Percentiles rank a stretch among this genome's conserved stretches.
phyloP scores from a whole-genome alignment of 2,329 filamentous ascomycete genomes.

The Penicillium sp. region DNA sequence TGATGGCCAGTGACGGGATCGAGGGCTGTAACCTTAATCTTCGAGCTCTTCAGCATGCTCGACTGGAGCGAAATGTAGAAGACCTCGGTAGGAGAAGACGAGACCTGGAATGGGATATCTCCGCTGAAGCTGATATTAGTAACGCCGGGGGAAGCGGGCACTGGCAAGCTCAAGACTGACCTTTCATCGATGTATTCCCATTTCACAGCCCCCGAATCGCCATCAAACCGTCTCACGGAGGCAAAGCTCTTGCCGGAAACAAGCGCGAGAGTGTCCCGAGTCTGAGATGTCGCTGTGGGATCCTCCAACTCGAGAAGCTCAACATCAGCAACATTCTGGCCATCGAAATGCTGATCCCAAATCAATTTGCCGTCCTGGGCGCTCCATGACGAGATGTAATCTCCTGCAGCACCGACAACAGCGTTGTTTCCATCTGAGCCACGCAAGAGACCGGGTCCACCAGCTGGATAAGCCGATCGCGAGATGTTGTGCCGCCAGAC shows the following conservation, averaged over 20 bases:
- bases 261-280: conserved; percentile 70
- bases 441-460: conserved; percentile 56
- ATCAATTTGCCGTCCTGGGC: conserved; percentile 76
- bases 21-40: conserved; percentile 74
- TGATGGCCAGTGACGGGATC: conserved; percentile 75
- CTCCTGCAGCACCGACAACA: conserved; percentile 73
- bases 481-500: conserved; percentile 83
- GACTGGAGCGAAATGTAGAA: conserved; percentile 77
- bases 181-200: conserved; percentile 76
- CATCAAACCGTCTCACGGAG: conserved; percentile 72
- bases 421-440: conserved; percentile 80
- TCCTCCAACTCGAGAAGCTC: conserved; percentile 77
- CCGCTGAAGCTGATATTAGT: conserved; percentile 49
- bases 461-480: conserved; percentile 40
- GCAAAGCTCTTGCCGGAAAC: conserved; percentile 59
- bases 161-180: conserved; percentile 39
- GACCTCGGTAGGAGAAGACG: conserved; percentile 68
- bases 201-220: conserved; percentile 70
- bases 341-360: conserved; percentile 71
- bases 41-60: conserved; percentile 69
- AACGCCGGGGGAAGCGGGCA: conserved; percentile 12
- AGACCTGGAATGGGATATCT: conserved; percentile 76
- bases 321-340: conserved; percentile 51
- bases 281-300: conserved; percentile 49
- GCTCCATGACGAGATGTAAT: conserved; percentile 78